These are phyloP conservation scores for Septoria linicola DNA, from an alignment of 2,329 filamentous ascomycete genomes.

Conservation along the genomic window DNA sequence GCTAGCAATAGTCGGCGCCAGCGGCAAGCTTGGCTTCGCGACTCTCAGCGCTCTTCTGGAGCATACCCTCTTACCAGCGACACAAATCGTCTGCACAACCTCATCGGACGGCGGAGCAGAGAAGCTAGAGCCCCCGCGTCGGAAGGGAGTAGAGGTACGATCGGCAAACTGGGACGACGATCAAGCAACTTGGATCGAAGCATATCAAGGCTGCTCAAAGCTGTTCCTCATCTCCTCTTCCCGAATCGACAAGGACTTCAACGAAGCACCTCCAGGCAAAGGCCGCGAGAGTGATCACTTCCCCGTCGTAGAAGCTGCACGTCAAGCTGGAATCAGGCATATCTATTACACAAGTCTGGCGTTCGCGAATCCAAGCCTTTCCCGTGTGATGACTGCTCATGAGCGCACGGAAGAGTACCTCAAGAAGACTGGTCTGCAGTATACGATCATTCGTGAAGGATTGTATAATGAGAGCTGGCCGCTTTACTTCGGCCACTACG, in stretches of 20 bases:
- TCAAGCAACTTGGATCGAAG: conserved; percentile 35
- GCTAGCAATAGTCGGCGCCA: conserved; percentile 46
- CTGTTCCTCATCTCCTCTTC: conserved; percentile 50
- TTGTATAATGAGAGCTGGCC: conserved; percentile 50
- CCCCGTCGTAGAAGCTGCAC: conserved; percentile 45
- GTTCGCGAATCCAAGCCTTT: conserved; percentile 44
- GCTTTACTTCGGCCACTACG: conserved; percentile 49
- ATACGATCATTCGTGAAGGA: conserved; percentile 46
- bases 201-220: conserved; percentile 41
- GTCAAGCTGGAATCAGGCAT: conserved; percentile 43
- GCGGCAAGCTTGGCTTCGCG: conserved; percentile 48
- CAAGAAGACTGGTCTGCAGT: conserved; percentile 28
- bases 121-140: conserved; percentile 26
- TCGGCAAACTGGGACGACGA: conserved; percentile 45
- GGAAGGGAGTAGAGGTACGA: conserved; percentile 38
- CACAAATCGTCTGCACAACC: conserved; percentile 41
- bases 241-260: conserved; percentile 46
- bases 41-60: conserved; percentile 46
- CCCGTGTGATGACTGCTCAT: conserved; percentile 49
- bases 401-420: conserved; percentile 47
- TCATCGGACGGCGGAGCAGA: conserved; percentile 38
- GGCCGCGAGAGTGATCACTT: conserved; percentile 49
- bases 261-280: conserved; percentile 42
- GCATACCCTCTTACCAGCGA: conserved; percentile 40
- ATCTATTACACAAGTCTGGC: conserved; percentile 50